Evolutionary conservation across 108 stramenopile species (phyloP), one percentile per base, ranked within the genome.

Genomic region (Conticribra weissflogii): DNA sequence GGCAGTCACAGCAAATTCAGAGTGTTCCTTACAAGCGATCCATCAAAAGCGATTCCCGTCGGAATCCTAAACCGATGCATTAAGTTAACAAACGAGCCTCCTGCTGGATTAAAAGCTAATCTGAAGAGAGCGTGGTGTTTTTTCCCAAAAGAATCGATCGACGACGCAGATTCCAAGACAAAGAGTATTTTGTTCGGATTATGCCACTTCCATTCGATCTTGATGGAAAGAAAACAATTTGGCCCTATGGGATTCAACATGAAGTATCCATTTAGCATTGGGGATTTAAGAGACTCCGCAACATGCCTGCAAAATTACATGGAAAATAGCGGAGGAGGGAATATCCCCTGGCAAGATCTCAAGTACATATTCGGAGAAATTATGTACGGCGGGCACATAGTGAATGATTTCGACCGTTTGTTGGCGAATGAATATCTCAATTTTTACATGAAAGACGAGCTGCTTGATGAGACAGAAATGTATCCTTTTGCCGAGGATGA

Each of bases 161-260:
- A 96, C 47, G 94, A 96, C 54, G 77, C 78, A 3, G 96, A 96
- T 74, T 80, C 82, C 41, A 94, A 94, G 86, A 90, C 85, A 44
- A 95, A 90, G 74, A 81, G 86, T 33, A 95, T 96, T 61, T 55
- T 96, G 27, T 96, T 96, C 64, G 96, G 96, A 18, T 76, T 96
- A 18, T 96, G 96, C 74, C 86, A 94, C 76, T 96, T 96, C 76
- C 96, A 96, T 74, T 92, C 93, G 4, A 70, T 96, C 24, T 90
- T 96, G 87, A 90, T 94, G 83, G 96, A 96, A 76, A 85, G 96
- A n/a, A 96, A 96, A 71, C 85, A 85, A 62, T 96, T 89, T 29
- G 96, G 96, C 14, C 94, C 96, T 25, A 92, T 93, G 87, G 96
- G 96, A 41, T 96, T 90, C 85, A 96, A 96, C 64, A 96, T 96